Base-by-base conservation (phyloP, 768 basidiomycete genomes). In the Trametes cubensis region DNA sequence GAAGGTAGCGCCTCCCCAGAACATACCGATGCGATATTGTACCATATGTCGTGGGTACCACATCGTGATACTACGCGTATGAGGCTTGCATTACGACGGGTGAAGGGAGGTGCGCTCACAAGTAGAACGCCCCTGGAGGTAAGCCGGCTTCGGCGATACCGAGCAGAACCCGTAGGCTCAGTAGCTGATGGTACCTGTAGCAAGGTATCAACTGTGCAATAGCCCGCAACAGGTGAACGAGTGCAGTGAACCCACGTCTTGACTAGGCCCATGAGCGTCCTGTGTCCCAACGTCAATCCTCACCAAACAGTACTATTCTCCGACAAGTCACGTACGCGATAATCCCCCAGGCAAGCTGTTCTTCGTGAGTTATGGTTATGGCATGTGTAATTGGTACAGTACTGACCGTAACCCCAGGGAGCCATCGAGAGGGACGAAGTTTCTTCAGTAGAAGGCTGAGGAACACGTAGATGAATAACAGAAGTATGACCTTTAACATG, bases 101-200 rank as follows among this genome's bases (percentile, higher is more conserved):
- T 41, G 3, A 11, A 18, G 10, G 1, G 28, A 18, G 14, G 4
- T 11, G 23, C 3, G 56, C 65, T 46, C 60, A 88, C 88, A 87
- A 89, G 74, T 88, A 91, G 0, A 83, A 80, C 11, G 89, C 85
- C 28, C 88, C 88, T 11, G 88, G 88, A 70, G 86, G 89, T 5
- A 89, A 68, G 4, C 89, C 87, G 4, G 87, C 85, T 73, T 90
- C 88, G 0, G 85, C 81, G 1, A 87, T 69, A 4, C 88, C 88
- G 0, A 89, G 81, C 60, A 79, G 81, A 6, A 84, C 72, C 10
- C 86, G 81, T 13, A 77, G 78, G 18, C 79, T 85, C 17, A 86
- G 79, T 13, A 88, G 79, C 66, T 87, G 81, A 17, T 79, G 80
- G 68, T 84, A 88, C 23, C 86, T 88, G 11, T 2, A n/a, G 64